Evolutionary conservation across 352 stramenopile genomes (phyloP), one percentile per base, ranked within the genome.

Genomic region (Pythium plurisporium): DNA sequence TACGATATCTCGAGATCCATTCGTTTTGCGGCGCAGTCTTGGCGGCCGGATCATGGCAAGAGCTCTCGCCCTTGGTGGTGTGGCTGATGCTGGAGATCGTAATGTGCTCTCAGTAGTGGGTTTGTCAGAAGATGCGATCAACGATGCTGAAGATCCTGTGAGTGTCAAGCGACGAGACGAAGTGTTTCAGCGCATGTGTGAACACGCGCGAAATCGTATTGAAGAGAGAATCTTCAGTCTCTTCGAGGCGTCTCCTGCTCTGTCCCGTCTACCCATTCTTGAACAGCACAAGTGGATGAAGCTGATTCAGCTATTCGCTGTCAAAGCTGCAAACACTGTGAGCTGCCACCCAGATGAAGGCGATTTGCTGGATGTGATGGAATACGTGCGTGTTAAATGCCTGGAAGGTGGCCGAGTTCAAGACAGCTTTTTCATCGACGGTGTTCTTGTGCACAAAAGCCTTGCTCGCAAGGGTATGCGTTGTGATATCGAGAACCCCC

Each of bases 351-450:
- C 83, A 23, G 78, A 91, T 7, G 48, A 77, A 46, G 86, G 86
- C 20, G 86, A 94, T 52, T 65, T 74, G 23, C 69, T 91, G 67
- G 84, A 94, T 26, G 82, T 94, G 43, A 89, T 92, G 80, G 78
- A 94, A 26, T 94, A 94, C 61, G 78, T 91, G 22, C 79, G 79
- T 30, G 62, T 95, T 36, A 90, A 95, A 62, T 89, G 73, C 20
- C 69, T 95, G 52, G 79, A 90, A 52, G 83, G 83, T 23, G 86
- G 83, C 0, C 65, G 70, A 9, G 75, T 89, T 12, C 73, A 82
- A 66, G 86, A 95, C 52, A 91, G 83, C 59, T 92, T 94, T 57
- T 91, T 91, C 65, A 92, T 95, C 36, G 81, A 93, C 36, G 86
- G 86, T 17, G 83, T 95, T n/a, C 77, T 95, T n/a, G 63, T 93